Base-by-base conservation (phyloP, 345 rosid genomes). In the Physaria fendleri region DNA sequence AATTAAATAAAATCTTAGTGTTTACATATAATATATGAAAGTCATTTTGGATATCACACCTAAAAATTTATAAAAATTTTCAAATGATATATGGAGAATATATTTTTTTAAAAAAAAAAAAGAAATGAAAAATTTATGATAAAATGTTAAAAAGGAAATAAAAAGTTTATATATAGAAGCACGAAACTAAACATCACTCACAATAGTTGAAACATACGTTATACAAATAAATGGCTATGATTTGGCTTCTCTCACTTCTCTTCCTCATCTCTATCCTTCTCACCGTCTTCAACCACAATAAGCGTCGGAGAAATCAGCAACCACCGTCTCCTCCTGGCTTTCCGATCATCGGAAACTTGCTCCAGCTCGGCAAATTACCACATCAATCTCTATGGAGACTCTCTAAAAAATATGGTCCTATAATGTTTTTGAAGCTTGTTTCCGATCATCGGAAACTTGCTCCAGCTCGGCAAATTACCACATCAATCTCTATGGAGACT, bases 371-470 rank as follows among this genome's bases (percentile, higher is more conserved):
- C 1, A 16, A n/a, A 35, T 5, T 35, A 35, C 40, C 40, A n/a
- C 40, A 35, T n/a, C 40, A 35, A 35, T 35, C 16, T n/a, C 7
- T 35, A 35, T 35, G 40, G 40, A 35, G 15, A 1, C 40, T 35
- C 1, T 35, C 40, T 3, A 35, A 35, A 35, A 35, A n/a, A 6
- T 35, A 35, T n/a, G n/a, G n/a, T n/a, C n/a, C n/a, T n/a, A n/a
- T n/a, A n/a, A n/a, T n/a, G n/a, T n/a, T n/a, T n/a, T 35, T 35
- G 8, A 50, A 49, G 32, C 53, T 80, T 2, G 85, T 74, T 79
- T 49, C 82, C 82, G 0, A 24, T 81, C 14, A 66, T 81, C 4
- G 82, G 85, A 1, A 81, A 78, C 72, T 44, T 84, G 1, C 77
- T 66, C 50, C 50, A 64, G 6, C 57, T 68, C 75, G 23, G 25